Percentiles rank a stretch among this genome's conserved stretches.
phyloP scores from a whole-genome alignment of 352 stramenopile species.

The Phytophthora podocarpi region DNA sequence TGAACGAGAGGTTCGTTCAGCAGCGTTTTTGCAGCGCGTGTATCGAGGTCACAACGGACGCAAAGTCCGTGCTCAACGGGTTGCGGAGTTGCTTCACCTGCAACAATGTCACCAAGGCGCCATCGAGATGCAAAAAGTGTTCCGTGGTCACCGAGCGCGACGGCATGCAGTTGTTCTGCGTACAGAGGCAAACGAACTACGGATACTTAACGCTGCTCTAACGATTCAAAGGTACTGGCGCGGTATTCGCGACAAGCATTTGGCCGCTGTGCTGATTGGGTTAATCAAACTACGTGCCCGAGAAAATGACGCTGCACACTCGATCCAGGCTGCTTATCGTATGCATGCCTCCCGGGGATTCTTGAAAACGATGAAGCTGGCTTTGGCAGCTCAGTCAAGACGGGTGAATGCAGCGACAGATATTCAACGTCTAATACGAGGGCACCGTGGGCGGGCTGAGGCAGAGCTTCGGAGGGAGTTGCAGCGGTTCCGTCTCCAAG shows the following conservation, averaged over 20 bases:
- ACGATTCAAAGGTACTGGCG: slow-evolving; percentile 84
- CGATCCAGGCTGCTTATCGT: slow-evolving; percentile 69
- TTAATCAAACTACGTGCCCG: slow-evolving; percentile 65
- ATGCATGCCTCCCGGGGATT: slow-evolving; percentile 65
- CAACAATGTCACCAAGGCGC: slow-evolving; percentile 56
- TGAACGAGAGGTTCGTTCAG: slow-evolving; percentile 49
- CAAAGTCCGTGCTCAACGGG: slow-evolving; percentile 41
- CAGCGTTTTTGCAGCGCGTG: slow-evolving; percentile 73
- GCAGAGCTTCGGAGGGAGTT: slow-evolving; percentile 81
- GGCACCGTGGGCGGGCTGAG: slow-evolving; percentile 73
- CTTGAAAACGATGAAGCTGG: slow-evolving; percentile 61
- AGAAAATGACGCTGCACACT: slow-evolving; percentile 62
- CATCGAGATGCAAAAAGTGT: slow-evolving; percentile 70
- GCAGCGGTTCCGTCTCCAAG: slow-evolving; percentile 68
- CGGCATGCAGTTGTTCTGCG: slow-evolving; percentile 47
- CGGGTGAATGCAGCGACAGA: slow-evolving; percentile 47
- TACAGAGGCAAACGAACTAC: slow-evolving; percentile 43
- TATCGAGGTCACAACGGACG: slow-evolving; percentile 75
- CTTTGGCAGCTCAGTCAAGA: slow-evolving; percentile 49
- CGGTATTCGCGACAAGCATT: slow-evolving; percentile 76
- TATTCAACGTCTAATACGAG: slow-evolving; percentile 83
- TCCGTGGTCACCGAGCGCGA: slow-evolving; percentile 60
- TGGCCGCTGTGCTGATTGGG: slow-evolving; percentile 70
- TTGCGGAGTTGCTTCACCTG: slow-evolving; percentile 56
- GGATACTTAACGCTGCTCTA: slow-evolving; percentile 54